phyloP scores from a whole-genome alignment of 345 rosid species.

The Linum tenue region DNA sequence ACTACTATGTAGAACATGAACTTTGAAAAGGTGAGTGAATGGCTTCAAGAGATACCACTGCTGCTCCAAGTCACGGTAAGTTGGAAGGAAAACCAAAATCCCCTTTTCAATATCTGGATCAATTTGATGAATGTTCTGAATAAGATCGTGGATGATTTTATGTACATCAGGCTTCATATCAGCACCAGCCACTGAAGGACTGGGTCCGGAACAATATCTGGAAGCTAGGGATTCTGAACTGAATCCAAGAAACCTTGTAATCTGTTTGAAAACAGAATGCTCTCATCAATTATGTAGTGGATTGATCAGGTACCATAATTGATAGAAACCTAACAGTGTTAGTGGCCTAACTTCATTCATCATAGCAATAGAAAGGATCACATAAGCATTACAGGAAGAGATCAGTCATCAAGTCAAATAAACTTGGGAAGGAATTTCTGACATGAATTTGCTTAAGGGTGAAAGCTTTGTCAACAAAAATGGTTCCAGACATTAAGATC shows the following conservation, averaged over 20 bases:
- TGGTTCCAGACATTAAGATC: too few relatives aligned
- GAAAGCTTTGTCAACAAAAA: too few relatives aligned
- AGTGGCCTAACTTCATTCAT: too few relatives aligned
- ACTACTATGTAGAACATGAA: slow-evolving; percentile 82
- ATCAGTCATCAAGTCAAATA: too few relatives aligned
- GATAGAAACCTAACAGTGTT: too few relatives aligned
- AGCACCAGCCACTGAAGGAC: slow-evolving; percentile 49
- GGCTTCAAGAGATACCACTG: slow-evolving; percentile 68
- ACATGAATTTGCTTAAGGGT: too few relatives aligned
- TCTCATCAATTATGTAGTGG: slow-evolving; percentile 10
- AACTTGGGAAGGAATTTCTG: too few relatives aligned
- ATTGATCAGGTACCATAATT: too few relatives aligned
- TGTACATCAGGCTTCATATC: slow-evolving; percentile 65
- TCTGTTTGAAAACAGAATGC: slow-evolving; percentile 33
- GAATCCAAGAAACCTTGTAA: slow-evolving; percentile 46
- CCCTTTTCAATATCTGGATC: slow-evolving; percentile 84
- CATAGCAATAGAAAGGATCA: too few relatives aligned
- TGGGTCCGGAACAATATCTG: slow-evolving; percentile 48
- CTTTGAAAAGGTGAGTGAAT: slow-evolving; percentile 45
- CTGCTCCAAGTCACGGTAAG: slow-evolving; percentile 71
- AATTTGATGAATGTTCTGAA: slow-evolving; percentile 55
- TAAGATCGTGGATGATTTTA: slow-evolving; percentile 59
- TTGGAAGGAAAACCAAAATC: slow-evolving; percentile 88
- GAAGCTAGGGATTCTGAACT: slow-evolving; percentile 36
- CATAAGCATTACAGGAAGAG: too few relatives aligned